A percentile compares a stretch with the other conserved stretches of the same genome.
Conservation (phyloP, 306 rosid genomes). For the Prunus campanulata region DNA sequence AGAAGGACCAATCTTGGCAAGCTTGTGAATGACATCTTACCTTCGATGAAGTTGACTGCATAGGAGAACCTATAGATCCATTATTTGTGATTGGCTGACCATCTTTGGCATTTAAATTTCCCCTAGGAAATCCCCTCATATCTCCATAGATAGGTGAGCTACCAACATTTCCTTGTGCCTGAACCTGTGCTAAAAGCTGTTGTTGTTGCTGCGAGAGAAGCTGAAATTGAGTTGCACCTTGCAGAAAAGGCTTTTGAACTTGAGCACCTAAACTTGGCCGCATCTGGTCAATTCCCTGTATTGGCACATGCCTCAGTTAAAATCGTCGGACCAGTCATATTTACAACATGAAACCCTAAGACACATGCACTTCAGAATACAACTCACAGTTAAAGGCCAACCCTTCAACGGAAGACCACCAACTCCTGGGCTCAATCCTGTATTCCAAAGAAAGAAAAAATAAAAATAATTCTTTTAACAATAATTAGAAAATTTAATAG, state of each 20-base stretch:
- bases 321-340: slow-evolving; percentile 25
- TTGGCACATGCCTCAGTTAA: slow-evolving; percentile 24
- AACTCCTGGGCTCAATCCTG: slow-evolving; percentile 75
- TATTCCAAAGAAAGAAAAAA: slow-evolving; percentile 25
- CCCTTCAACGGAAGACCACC: slow-evolving; percentile 85
- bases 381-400: slow-evolving; percentile 94
- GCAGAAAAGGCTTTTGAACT: slow-evolving; percentile 89
- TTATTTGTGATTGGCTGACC: slow-evolving; percentile 64
- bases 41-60: slow-evolving; percentile 88
- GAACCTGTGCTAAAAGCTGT: slow-evolving; percentile 79
- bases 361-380: slow-evolving; percentile 12
- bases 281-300: slow-evolving; percentile 85
- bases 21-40: slow-evolving; percentile 35
- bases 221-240: slow-evolving; percentile 77
- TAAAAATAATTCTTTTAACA: too few species aligned
- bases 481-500: background rate
- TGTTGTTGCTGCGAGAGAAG: slow-evolving; percentile 83
- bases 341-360: slow-evolving; percentile 16
- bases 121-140: slow-evolving; percentile 79
- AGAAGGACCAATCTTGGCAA: background rate
- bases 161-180: slow-evolving; percentile 72
- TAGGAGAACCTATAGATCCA: slow-evolving; percentile 87
- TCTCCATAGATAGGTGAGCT: slow-evolving; percentile 62
- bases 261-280: slow-evolving; percentile 80
- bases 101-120: slow-evolving; percentile 65